Evolutionary conservation across 257 asterid genomes (phyloP).

Genomic region (Solanum piurae): DNA sequence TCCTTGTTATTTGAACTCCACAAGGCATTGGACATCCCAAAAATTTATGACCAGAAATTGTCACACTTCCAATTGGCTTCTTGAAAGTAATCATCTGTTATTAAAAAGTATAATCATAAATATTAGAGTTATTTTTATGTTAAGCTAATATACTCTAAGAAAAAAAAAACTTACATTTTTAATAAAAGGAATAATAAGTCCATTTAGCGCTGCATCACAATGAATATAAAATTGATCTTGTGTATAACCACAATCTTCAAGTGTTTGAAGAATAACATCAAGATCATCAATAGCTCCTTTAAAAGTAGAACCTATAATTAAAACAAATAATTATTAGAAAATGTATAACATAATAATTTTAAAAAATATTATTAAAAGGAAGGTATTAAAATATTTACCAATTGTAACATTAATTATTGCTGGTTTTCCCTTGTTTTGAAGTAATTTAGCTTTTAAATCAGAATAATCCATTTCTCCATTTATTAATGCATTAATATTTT

Average conservation of each 20-base stretch:
- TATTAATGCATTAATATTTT: background rate
- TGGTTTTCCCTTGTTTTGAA: conserved; percentile 9
- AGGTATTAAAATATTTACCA: background rate
- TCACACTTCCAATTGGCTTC: conserved; percentile 22
- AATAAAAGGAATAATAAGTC: conserved; percentile 17
- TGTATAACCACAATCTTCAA: conserved; percentile 20
- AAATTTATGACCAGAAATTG: conserved; percentile 21
- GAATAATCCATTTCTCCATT: conserved; percentile 12
- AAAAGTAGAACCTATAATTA: conserved; percentile 24
- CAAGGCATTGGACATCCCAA: conserved; percentile 28
- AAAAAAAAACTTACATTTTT: background rate
- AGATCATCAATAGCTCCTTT: conserved; percentile 33
- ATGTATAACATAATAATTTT: background rate
- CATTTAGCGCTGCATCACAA: conserved; percentile 27
- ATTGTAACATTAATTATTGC: conserved; percentile 15
- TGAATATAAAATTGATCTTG: conserved; percentile 19
- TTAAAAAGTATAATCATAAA: background rate
- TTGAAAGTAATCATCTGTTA: conserved; percentile 6
- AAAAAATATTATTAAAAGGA: too few relatives aligned
- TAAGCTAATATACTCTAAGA: background rate
- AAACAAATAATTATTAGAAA: background rate
- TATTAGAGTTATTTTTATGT: background rate
- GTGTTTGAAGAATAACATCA: conserved; percentile 19
- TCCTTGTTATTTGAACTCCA: conserved; percentile 20
- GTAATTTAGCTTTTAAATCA: conserved; percentile 7